A percentile compares a stretch with the other conserved stretches of the same genome.
Evolutionary conservation across 2,329 filamentous ascomycete genomes (phyloP).

Genomic region (Hirsutella thompsonii): DNA sequence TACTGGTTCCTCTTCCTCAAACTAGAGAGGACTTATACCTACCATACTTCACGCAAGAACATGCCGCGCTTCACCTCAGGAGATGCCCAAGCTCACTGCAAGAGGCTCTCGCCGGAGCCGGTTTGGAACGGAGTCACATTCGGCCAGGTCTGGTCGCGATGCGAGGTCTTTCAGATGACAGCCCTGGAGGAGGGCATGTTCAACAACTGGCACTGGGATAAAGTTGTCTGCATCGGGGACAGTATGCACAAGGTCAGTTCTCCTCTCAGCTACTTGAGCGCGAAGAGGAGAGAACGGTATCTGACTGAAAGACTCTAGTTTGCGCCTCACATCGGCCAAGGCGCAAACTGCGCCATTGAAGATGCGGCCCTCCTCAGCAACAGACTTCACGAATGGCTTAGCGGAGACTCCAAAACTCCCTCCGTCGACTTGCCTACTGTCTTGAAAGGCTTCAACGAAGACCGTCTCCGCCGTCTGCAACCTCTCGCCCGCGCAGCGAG

Average conservation of each 20-base stretch:
- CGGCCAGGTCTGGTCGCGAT: not conserved
- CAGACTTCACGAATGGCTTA: not conserved
- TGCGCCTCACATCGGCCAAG: slow-evolving; percentile 1
- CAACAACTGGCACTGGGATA: not conserved
- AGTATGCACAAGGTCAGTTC: slow-evolving; percentile 2
- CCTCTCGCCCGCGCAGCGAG: no score
- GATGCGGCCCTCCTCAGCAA: slow-evolving; percentile 1
- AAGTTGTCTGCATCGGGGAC: slow-evolving; percentile 2
- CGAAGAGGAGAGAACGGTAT: no score
- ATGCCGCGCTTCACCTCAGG: not conserved
- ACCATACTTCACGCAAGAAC: not conserved
- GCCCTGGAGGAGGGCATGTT: not conserved
- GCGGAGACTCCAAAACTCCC: no score
- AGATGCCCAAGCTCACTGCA: not conserved
- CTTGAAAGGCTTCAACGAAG: no score
- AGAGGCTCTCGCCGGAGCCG: not conserved
- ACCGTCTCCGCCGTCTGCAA: no score
- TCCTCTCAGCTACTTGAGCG: not conserved
- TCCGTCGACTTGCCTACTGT: no score
- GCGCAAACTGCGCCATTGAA: slow-evolving; percentile 3
- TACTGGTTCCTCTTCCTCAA: slow-evolving; percentile 1
- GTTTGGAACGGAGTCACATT: not conserved
- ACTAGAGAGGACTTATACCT: not conserved
- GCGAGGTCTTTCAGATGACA: slow-evolving; percentile 1
- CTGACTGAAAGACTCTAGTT: not conserved